Evolutionary conservation across 306 rosid genomes (phyloP), one percentile per base, ranked within the genome.

Genomic region (Pueraria montana): DNA sequence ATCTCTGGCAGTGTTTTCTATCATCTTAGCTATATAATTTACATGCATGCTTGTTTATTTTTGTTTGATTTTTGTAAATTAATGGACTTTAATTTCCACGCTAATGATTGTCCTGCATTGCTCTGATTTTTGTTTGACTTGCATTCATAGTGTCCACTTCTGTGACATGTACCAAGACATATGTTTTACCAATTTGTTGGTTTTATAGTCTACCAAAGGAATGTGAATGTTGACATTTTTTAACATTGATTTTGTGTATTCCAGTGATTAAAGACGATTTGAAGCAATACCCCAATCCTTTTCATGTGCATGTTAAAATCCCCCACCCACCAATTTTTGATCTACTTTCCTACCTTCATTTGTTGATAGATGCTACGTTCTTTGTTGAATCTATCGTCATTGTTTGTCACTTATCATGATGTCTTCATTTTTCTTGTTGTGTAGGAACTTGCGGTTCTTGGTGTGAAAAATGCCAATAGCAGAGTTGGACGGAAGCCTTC

Each of bases 371-470:
- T 70, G 76, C 59, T 75, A 52, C 42, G 8, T 45, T 49, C 21
- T 46, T 85, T 43, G 48, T 43, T 72, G 74, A 77, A 34, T 52
- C 66, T 17, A 6, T 76, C 24, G 74, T 24, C 65, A 43, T 59
- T 76, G 55, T 79, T 50, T 66, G 16, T 72, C 32, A 40, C 64
- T 76, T 76, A 63, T 43, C 26, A 80, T 70, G 34, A n/a, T 77
- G 49, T 58, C 55, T 72, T 66, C 38, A 48, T 74, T 40, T 23
- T 53, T 75, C n/a, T 68, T 78, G 21, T 53, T 77, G 55, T 73
- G 46, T 86, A 96, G 99, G 99, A 94, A 88, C 88, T 92, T 43
- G 93, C 89, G 16, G 98, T 90, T 86, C 90, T 91, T 71, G 97
- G 97, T 75, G 90, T 88, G 10, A 90, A 91, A 88, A 89, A 84